These are phyloP conservation scores for Suhomyces anneliseae DNA, from an alignment of 1,139 yeast species.

Conservation along the genomic window DNA sequence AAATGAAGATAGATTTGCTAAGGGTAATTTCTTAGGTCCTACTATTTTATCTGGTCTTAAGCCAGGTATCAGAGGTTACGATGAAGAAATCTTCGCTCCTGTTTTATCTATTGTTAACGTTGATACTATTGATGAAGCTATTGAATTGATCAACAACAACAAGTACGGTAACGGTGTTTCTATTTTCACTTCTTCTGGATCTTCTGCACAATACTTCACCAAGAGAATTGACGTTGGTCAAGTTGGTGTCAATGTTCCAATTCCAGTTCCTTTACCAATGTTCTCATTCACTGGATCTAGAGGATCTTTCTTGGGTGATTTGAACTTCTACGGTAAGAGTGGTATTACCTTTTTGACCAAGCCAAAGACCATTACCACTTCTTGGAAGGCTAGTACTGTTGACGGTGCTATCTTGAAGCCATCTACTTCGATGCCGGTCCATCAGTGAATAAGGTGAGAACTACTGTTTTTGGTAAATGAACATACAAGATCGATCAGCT, in stretches of 20 bases:
- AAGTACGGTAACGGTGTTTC: slow-evolving; percentile 76
- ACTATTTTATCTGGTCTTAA: slow-evolving; percentile 63
- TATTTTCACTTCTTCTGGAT: slow-evolving; percentile 68
- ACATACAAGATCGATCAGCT: too few relatives aligned
- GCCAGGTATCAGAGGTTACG: slow-evolving; percentile 72
- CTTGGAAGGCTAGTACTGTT: slow-evolving; percentile 64
- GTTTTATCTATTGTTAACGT: slow-evolving; percentile 65
- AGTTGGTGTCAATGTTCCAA: slow-evolving; percentile 78
- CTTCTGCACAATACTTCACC: slow-evolving; percentile 68
- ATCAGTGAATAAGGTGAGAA: slow-evolving; percentile 26
- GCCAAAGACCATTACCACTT: slow-evolving; percentile 72
- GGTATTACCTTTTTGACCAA: slow-evolving; percentile 73
- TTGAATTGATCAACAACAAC: slow-evolving; percentile 62
- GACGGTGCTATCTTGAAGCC: slow-evolving; percentile 47
- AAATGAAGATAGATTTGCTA: slow-evolving; percentile 45
- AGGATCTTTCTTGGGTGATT: slow-evolving; percentile 75
- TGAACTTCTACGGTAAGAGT: slow-evolving; percentile 77
- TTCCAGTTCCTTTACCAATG: slow-evolving; percentile 85
- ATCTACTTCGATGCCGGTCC: slow-evolving; percentile 70
- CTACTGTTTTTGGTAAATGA: too few relatives aligned
- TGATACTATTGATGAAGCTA: slow-evolving; percentile 73
- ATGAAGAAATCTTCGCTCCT: slow-evolving; percentile 77
- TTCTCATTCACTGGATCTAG: slow-evolving; percentile 80
- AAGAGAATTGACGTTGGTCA: slow-evolving; percentile 74
- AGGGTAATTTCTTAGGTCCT: slow-evolving; percentile 77